Base-by-base conservation (phyloP, 2,329 filamentous ascomycete species). In the Colletotrichum tanaceti region DNA sequence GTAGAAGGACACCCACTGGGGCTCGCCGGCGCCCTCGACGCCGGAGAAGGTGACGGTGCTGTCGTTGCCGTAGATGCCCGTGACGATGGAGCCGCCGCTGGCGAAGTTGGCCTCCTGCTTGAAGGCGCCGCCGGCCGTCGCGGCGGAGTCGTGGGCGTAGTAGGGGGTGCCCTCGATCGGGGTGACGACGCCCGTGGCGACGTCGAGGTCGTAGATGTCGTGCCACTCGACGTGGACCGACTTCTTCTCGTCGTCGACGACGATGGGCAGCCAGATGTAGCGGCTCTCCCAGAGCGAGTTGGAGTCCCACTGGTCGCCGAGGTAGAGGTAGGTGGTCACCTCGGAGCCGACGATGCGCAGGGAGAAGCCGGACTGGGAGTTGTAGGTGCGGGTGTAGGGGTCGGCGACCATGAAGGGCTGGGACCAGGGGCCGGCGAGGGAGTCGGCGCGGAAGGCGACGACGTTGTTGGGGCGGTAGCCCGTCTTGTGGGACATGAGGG, bases 401-500 rank as follows among this genome's bases (percentile, higher is more conserved):
- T 82, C 81, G 0, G 84, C 74, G 0, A 86, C 77, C 10, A 85
- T 83, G 55, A 83, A 86, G 0, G 84, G 84, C 70, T 86, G 84
- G 1, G 83, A 85, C 84, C 84, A 86, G 0, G 84, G 84, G 0
- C 84, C 84, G 20, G 76, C 74, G 0, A 86, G 78, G 0, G 77
- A 79, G 68, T 86, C 82, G 6, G 84, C 84, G 10, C 84, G 81
- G 77, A 86, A 85, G 1, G 83, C 84, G n/a, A 87, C 84, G 6
- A 87, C 85, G 59, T 87, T 89, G 59, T 89, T 89, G 0, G 87
- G 87, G n/a, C 87, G 79, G 63, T 89, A 89, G 0, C 87, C 87
- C 0, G 87, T 89, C 79, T 89, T 89, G 70, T 89, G 87, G 71
- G 85, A 87, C 86, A 89, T 89, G 43, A 89, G 73, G 0, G 86